Conservation (phyloP, 1,284 basidiomycete genomes). For the Xanthoconium separans region DNA sequence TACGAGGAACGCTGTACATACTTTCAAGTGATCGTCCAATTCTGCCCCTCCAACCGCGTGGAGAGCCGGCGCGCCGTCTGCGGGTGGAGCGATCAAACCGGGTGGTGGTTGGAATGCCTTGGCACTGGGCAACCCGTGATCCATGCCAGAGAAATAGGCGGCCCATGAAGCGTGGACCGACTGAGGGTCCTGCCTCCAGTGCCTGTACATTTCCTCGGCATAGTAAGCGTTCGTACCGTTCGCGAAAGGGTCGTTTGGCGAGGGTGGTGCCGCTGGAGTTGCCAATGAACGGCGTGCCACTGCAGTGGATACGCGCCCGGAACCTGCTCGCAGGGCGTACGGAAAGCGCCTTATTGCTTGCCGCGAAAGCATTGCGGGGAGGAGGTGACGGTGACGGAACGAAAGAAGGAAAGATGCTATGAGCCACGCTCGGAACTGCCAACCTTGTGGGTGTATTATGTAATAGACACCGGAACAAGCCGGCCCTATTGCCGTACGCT, state of each 20-base stretch:
- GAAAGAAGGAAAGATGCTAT: not conserved
- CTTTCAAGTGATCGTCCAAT: conserved; percentile 94
- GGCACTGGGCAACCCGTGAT: conserved; percentile 81
- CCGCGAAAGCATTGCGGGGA: conserved; percentile 29
- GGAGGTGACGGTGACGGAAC: not conserved
- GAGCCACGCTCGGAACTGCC: conserved; percentile 1
- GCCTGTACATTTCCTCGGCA: conserved; percentile 93
- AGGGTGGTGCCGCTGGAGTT: conserved; percentile 54
- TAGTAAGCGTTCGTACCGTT: conserved; percentile 95
- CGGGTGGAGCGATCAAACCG: conserved; percentile 60
- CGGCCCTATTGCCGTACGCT: conserved; percentile 1
- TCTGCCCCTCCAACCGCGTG: conserved; percentile 71
- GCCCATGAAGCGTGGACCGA: conserved; percentile 96
- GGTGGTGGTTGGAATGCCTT: conserved; percentile 90
- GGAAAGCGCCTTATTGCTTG: conserved; percentile 33
- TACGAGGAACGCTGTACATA: conserved; percentile 32
- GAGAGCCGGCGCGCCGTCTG: conserved; percentile 83
- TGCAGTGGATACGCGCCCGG: conserved; percentile 12
- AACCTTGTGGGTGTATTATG: conserved; percentile 13
- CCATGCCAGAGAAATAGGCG: conserved; percentile 92
- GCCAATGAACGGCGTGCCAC: conserved; percentile 39
- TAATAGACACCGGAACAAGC: conserved; percentile 20
- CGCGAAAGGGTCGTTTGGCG: conserved; percentile 78
- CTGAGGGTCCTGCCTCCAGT: conserved; percentile 88
- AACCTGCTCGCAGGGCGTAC: conserved; percentile 18